Evolutionary conservation across 2,329 filamentous ascomycete species (phyloP), one percentile per base, ranked within the genome.

Genomic region (Phialocephala subalpina): DNA sequence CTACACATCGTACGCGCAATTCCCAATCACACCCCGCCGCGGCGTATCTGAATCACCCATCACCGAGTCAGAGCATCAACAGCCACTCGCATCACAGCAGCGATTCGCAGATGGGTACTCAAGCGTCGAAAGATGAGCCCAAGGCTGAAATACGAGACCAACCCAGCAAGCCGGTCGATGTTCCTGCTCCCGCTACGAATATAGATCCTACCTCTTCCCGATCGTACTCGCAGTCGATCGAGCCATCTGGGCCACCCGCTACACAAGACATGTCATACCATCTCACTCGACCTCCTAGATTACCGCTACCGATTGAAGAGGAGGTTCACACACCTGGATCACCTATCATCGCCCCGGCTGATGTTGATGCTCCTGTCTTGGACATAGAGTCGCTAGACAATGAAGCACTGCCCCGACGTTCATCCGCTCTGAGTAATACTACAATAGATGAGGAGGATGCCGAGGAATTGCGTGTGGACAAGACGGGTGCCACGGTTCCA

Each of bases 231-330:
- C 66, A 74, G 78, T 90, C 87, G 73, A 78, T 90, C 70, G 88
- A 87, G 70, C 78, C 81, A 38, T 82, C 81, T 35, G 81, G 76
- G n/a, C 80, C 80, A 47, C 78, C 80, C 40, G 58, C 68, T 38
- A 65, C 70, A 64, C 72, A 76, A 71, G 83, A 78, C 75, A 85
- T 90, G 81, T 84, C 84, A 52, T 90, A 89, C 74, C 80, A 78
- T 87, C 74, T 89, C 70, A 82, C 85, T 65, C 86, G 91, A n/a
- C 95, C 95, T 55, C 95, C 95, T 59, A 91, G 95, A 67, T 83
- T 98, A 74, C 95, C 95, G 65, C 87, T 98, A 66, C 94, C 95
- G 62, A 97, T 98, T 73, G 94, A 97, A 74, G 93, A 97, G 82
- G 94, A 97, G 77, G 86, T 92, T 16, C 90, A 96, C 73, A 93